phyloP scores from a whole-genome alignment of 371 early-diverging fungal genomes.

The Saksenaea vasiformis region DNA sequence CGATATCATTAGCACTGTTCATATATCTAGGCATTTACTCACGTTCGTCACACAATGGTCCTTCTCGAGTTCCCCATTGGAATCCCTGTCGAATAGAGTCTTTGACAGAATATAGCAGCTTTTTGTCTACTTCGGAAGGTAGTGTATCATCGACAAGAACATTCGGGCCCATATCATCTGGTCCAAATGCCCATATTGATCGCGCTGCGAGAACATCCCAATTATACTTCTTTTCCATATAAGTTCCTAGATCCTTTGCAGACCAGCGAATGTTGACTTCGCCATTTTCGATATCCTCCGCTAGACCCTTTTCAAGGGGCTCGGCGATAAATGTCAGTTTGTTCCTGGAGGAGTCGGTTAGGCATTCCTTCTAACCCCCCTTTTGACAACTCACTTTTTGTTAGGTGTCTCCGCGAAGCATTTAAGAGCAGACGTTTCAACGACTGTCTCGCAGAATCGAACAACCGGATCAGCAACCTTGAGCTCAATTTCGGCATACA shows the following conservation, averaged over 20 bases:
- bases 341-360: constrained; percentile 60
- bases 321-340: constrained; percentile 95
- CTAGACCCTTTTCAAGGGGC: constrained; percentile 90
- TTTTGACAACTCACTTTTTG: constrained; percentile 68
- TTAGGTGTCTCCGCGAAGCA: constrained; percentile 98
- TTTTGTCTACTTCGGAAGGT: constrained; percentile 85
- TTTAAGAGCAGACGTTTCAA: constrained; percentile 91
- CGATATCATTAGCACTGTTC: background rate
- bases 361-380: no score
- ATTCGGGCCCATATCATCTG: constrained; percentile 90
- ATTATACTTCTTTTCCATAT: constrained; percentile 80
- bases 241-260: constrained; percentile 71
- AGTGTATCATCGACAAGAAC: constrained; percentile 94
- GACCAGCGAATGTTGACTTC: constrained; percentile 77
- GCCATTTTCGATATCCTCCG: constrained; percentile 86
- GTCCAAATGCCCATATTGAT: constrained; percentile 98
- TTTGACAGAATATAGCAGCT: constrained; percentile 72
- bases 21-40: constrained; percentile 25
- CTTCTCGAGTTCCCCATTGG: constrained; percentile 96
- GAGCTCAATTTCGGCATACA: constrained; percentile 95
- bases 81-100: constrained; percentile 95
- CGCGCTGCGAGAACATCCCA: constrained; percentile 95
- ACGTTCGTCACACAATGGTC: constrained; percentile 96
- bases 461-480: constrained; percentile 98
- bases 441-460: constrained; percentile 93